Conservation (phyloP, 768 basidiomycete genomes). For the Lentinus tigrinus region DNA sequence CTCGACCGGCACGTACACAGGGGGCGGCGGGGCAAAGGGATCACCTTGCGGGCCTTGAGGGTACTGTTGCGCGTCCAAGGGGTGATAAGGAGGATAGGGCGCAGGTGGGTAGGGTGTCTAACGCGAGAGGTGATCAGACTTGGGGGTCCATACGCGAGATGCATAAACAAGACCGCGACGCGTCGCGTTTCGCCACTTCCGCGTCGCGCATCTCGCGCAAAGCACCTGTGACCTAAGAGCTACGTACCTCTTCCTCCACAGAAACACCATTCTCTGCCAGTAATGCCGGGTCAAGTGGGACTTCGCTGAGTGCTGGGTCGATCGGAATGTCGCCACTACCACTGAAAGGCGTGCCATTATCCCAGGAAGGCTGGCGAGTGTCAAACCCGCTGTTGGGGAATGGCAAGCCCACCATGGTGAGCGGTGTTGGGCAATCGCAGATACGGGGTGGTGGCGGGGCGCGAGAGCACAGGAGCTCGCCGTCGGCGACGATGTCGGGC, state of each 20-base stretch:
- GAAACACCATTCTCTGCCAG: slow-evolving; percentile 12
- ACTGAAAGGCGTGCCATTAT: slow-evolving; percentile 58
- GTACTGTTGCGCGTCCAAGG: slow-evolving; percentile 45
- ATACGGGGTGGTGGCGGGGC: slow-evolving; percentile 10
- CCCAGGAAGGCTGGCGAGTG: slow-evolving; percentile 53
- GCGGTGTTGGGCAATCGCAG: slow-evolving; percentile 17
- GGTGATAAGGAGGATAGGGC: slow-evolving; percentile 18
- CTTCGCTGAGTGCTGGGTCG: slow-evolving; percentile 65
- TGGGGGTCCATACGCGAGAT: slow-evolving; percentile 12
- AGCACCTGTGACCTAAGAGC: neutral
- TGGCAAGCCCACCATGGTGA: slow-evolving; percentile 15
- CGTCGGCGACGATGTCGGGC: slow-evolving; percentile 40
- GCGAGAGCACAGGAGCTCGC: slow-evolving; percentile 19
- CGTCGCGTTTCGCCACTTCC: slow-evolving; percentile 57
- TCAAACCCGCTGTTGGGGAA: slow-evolving; percentile 5
- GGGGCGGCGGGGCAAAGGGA: slow-evolving; percentile 67
- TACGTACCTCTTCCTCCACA: slow-evolving; percentile 20
- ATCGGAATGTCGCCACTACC: slow-evolving; percentile 66
- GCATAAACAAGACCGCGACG: slow-evolving; percentile 45
- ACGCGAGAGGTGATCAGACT: slow-evolving; percentile 14
- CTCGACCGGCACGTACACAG: slow-evolving; percentile 48
- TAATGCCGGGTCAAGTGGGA: slow-evolving; percentile 27
- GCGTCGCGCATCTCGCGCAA: slow-evolving; percentile 23
- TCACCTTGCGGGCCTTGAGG: slow-evolving; percentile 79
- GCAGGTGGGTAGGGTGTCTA: slow-evolving; percentile 19